Evolutionary conservation across 148 eudicot species (phyloP).

Genomic region (Polygonum aviculare): DNA sequence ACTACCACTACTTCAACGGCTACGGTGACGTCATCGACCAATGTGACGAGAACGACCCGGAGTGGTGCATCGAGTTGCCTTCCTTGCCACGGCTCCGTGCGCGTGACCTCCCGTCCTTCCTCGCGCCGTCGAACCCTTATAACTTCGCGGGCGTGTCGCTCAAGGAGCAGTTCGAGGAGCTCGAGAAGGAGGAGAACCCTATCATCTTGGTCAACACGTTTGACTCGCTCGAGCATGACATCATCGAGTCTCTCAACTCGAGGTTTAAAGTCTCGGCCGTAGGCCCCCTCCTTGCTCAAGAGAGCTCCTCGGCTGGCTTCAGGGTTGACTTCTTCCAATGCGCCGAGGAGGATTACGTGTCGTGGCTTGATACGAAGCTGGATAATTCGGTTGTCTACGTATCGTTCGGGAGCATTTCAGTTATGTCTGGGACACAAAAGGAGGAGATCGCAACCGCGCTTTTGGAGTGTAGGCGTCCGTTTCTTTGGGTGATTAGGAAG

Average conservation of each 20-base stretch:
- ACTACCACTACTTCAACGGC: constrained; percentile 29
- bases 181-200: not conserved
- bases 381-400: constrained; percentile 37
- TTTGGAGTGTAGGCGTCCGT: constrained; percentile 18
- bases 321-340: not conserved
- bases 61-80: constrained; percentile 30
- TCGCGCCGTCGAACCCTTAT: constrained; percentile 18
- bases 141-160: not conserved
- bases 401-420: constrained; percentile 60
- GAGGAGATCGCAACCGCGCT: constrained; percentile 41
- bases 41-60: constrained; percentile 19
- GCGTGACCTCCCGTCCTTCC: constrained; percentile 34
- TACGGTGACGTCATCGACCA: constrained; percentile 25
- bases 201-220: not conserved
- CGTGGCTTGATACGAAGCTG: constrained; percentile 38
- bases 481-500: constrained; percentile 54
- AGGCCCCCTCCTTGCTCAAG: constrained; percentile 40
- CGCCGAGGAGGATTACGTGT: constrained; percentile 18
- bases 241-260: constrained; percentile 16
- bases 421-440: constrained; percentile 32
- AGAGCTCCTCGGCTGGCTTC: not conserved
- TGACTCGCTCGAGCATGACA: constrained; percentile 1
- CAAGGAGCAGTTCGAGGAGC: not conserved
- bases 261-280: constrained; percentile 27
- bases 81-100: constrained; percentile 13